Percentiles rank a stretch among this genome's conserved stretches.
Evolutionary conservation across 1,284 basidiomycete genomes (phyloP).

Genomic region (Coniferiporia sulphurascens): DNA sequence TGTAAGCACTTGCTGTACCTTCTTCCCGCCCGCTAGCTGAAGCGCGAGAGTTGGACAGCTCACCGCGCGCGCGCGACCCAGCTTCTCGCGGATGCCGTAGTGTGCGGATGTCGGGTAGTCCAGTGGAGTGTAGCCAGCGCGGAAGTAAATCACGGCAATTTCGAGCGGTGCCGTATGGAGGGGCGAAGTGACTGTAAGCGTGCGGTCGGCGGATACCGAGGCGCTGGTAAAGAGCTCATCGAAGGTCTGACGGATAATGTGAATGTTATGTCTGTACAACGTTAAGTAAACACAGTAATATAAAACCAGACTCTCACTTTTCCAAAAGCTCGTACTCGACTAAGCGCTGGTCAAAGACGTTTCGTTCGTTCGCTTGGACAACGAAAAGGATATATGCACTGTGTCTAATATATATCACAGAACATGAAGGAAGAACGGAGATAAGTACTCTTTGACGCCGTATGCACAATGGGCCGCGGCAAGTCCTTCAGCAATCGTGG

Average conservation of each 20-base stretch:
- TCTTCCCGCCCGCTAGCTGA: constrained; percentile 94
- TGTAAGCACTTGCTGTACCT: constrained; percentile 88
- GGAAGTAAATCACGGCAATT: constrained; percentile 84
- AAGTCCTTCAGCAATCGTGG: constrained; percentile 71
- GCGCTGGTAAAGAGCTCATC: constrained; percentile 55
- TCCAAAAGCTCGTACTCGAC: constrained; percentile 85
- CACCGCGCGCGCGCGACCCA: constrained; percentile 82
- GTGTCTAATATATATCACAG: constrained; percentile 3
- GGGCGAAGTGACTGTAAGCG: constrained; percentile 39
- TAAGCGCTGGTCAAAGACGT: constrained; percentile 91
- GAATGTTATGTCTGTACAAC: constrained; percentile 63
- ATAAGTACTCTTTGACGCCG: constrained; percentile 44
- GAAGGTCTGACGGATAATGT: constrained; percentile 72
- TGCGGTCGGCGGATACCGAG: constrained; percentile 37
- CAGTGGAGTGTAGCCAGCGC: constrained; percentile 81
- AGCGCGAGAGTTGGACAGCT: constrained; percentile 91
- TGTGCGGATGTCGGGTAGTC: constrained; percentile 66
- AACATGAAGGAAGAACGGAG: background rate
- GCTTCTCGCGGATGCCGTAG: constrained; percentile 69
- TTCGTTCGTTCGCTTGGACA: constrained; percentile 86
- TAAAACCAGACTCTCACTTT: constrained; percentile 38
- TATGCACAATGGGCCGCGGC: constrained; percentile 80
- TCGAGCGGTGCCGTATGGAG: constrained; percentile 37
- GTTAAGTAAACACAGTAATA: background rate
- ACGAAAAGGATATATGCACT: constrained; percentile 85